phyloP scores from a whole-genome alignment of 176 grass and related monocot species.

The Dactylis glomerata region DNA sequence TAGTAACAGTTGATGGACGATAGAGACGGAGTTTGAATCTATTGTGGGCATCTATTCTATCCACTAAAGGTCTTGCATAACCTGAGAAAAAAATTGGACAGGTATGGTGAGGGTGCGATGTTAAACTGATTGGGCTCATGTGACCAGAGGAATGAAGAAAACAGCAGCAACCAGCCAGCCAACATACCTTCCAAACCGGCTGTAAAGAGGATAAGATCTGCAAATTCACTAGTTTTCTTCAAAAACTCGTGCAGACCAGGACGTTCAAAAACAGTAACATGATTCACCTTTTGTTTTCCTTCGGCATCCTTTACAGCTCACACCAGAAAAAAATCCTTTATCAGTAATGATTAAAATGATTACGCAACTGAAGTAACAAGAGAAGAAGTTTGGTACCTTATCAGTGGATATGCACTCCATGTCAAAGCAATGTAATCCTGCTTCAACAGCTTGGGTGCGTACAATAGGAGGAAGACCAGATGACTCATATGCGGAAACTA shows the following conservation, averaged over 20 bases:
- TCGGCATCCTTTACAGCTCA: constrained; percentile 66
- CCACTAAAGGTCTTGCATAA: constrained; percentile 96
- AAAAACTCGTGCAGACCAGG: constrained; percentile 96
- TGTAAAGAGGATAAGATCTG: constrained; percentile 97
- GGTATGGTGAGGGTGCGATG: not conserved
- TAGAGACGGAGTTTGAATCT: constrained; percentile 85
- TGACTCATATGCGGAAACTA: constrained; percentile 99
- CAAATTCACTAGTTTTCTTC: constrained; percentile 82
- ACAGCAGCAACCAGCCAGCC: not conserved
- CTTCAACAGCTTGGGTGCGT: constrained; percentile 80
- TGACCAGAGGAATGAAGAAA: constrained; percentile 1
- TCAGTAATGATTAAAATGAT: constrained; percentile 34
- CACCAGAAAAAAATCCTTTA: constrained; percentile 17
- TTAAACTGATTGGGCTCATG: not conserved
- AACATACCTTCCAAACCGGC: constrained; percentile 93
- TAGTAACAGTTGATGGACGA: constrained; percentile 91
- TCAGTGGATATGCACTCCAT: constrained; percentile 87
- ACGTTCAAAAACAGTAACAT: constrained; percentile 98
- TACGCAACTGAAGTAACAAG: constrained; percentile 6
- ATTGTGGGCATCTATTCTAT: constrained; percentile 86
- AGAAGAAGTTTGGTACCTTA: constrained; percentile 49
- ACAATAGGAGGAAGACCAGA: constrained; percentile 82
- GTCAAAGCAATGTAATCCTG: constrained; percentile 92
- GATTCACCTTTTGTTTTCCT: constrained; percentile 86
- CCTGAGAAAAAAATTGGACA: constrained; percentile 48